Evolutionary conservation across 805 yeast species (phyloP).

Genomic region (Lachancea lanzarotensis): DNA sequence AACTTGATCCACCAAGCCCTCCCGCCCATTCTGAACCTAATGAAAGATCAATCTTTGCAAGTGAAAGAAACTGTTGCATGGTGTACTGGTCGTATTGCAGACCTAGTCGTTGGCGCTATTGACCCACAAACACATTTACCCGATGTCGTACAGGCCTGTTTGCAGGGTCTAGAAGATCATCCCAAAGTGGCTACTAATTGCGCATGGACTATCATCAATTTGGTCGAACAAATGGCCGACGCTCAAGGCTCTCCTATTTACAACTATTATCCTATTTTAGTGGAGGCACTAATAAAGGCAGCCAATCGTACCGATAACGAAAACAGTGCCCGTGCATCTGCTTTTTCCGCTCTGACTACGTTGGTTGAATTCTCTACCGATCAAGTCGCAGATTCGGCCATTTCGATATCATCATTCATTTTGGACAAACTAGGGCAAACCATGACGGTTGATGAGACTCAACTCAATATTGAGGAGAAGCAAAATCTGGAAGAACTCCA

Average conservation of each 20-base stretch:
- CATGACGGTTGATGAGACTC: conserved; percentile 51
- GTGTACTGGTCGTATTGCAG: conserved; percentile 97
- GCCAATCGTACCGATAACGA: conserved; percentile 77
- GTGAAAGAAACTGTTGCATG: conserved; percentile 97
- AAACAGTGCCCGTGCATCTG: conserved; percentile 85
- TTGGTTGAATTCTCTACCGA: conserved; percentile 70
- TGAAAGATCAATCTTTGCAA: conserved; percentile 68
- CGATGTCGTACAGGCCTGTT: conserved; percentile 62
- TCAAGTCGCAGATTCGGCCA: conserved; percentile 61
- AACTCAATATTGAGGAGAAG: conserved; percentile 61
- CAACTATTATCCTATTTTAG: conserved; percentile 59
- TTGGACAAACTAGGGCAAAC: conserved; percentile 68
- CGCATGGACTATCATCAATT: conserved; percentile 93
- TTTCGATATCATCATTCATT: conserved; percentile 67
- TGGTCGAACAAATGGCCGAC: conserved; percentile 68
- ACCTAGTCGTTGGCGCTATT: conserved; percentile 70
- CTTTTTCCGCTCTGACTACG: conserved; percentile 86
- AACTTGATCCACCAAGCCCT: conserved; percentile 74
- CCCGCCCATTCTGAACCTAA: conserved; percentile 65
- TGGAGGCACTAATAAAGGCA: conserved; percentile 63
- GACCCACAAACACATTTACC: conserved; percentile 61
- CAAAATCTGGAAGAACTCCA: conserved; percentile 83
- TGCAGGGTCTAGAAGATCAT: conserved; percentile 80
- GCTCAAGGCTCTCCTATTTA: conserved; percentile 57
- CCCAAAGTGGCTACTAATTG: conserved; percentile 94